Base-by-base conservation (phyloP, 164 flowering plant genomes). In the Kingdonia uniflora region DNA sequence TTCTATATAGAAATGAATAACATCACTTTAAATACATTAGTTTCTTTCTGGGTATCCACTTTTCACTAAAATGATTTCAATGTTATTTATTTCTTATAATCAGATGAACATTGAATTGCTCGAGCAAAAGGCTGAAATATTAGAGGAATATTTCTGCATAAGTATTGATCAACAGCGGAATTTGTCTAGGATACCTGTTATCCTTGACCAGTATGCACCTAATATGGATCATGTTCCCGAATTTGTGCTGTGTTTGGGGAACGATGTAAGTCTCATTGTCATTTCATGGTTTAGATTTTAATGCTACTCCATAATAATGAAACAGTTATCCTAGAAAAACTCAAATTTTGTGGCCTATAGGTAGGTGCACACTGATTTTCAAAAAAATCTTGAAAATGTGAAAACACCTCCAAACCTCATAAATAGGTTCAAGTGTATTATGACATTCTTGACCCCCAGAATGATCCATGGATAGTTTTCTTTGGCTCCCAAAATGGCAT, bases 161-260 rank as follows among this genome's bases (percentile, higher is more conserved):
- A 65, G 70, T 58, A 76, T 91, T 49, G 96, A 91, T 61, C 24
- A 59, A 55, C 61, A 75, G 38, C 89, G 89, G 37, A 81, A 85
- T 57, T 74, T 91, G 68, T 71, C 76, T 16, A 75, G 89, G 81
- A 85, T 91, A 53, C 96, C 98, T 42, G 84, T 83, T 37, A 60
- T 87, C 65, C 86, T 91, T 51, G 96, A 91, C 53, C 98, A 91
- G 64, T 80, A 85, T 70, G 79, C 90, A 11, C 98, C 98, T 59
- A 91, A 85, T 70, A 85, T 85, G 90, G 98, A 91, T 63, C 86
- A 77, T 35, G 67, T 87, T 55, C 98, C 96, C 37, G 95, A 91
- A 56, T 82, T 91, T 68, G 66, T 71, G 6, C 80, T 87, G 51
- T 74, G 80, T 63, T 69, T 91, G 74, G 95, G 86, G 41, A 91